Base-by-base conservation (phyloP, 345 rosid species). In the Eucalyptus pumila region DNA sequence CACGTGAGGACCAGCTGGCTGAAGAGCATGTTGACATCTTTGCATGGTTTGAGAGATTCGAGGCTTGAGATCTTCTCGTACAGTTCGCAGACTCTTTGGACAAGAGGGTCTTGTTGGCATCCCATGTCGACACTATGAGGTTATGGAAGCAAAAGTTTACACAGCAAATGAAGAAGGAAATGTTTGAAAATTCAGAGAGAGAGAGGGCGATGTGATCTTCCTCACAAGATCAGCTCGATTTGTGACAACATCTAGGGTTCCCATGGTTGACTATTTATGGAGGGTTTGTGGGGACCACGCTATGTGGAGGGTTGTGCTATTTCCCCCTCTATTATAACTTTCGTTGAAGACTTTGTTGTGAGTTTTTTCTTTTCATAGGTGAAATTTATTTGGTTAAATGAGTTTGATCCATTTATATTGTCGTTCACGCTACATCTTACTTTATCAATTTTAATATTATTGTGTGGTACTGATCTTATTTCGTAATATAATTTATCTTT, bases 11-110 rank as follows among this genome's bases (percentile, higher is more conserved):
- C 99, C 60, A 97, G 97, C 72, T 97, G 91, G 52, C 94, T 93
- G 95, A 97, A 95, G 89, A 97, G 96, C 89, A 83, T 93, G 96
- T 97, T 93, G 95, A 97, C 98, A 93, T 96, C 94, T 90, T 94
- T 93, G 91, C 94, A 93, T 47, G 99, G 99, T 87, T 95, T 94
- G 89, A 97, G 95, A 26, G 86, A 92, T 37, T 94, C 93, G 24
- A 97, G 99, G 91, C 91, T 87, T 19, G 97, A 93, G 93, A 97
- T 96, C 93, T 96, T 91, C 62, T 91, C 92, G 86, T 95, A 95
- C 32, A 97, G 90, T 23, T 93, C 93, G 27, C 91, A 92, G 87
- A 97, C 92, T 87, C 89, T 94, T 89, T 67, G 83, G 19, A 97
- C 94, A 90, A 97, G 91, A 40, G 87, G 90, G 52, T 96, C 95